phyloP scores from a whole-genome alignment of 495 filamentous ascomycete genomes.

The Aspergillus cristatus region DNA sequence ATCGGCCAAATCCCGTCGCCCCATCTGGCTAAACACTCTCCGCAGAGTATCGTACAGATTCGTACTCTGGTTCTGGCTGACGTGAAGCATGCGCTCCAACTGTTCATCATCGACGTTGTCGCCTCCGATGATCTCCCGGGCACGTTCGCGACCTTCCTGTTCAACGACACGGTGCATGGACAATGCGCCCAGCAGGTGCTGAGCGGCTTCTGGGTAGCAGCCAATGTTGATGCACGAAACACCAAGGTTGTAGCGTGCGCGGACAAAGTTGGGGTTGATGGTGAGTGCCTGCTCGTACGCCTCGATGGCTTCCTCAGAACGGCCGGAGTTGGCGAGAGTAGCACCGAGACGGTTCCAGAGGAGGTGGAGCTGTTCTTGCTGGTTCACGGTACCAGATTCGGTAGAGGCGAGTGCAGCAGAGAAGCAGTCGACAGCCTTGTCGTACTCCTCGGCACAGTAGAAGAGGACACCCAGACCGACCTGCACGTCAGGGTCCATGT shows the following conservation, averaged over 20 bases:
- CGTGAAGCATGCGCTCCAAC: constrained; percentile 66
- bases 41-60: constrained; percentile 90
- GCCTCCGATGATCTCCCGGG: constrained; percentile 66
- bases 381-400: constrained; percentile 68
- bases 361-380: constrained; percentile 70
- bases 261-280: constrained; percentile 89
- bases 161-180: constrained; percentile 97
- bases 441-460: constrained; percentile 95
- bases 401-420: constrained; percentile 73
- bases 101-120: constrained; percentile 53
- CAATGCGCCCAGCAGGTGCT: constrained; percentile 86
- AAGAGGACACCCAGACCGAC: constrained; percentile 95
- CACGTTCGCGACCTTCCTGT: constrained; percentile 71
- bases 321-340: constrained; percentile 88
- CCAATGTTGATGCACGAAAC: constrained; percentile 97
- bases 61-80: constrained; percentile 84
- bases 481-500: constrained; percentile 97
- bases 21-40: constrained; percentile 92
- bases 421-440: constrained; percentile 99
- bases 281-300: constrained; percentile 89
- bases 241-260: constrained; percentile 92
- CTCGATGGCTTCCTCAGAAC: constrained; percentile 88
- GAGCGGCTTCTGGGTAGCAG: constrained; percentile 84
- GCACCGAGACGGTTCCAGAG: constrained; percentile 98
- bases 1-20: constrained; percentile 75